Base-by-base conservation (phyloP, 2,329 filamentous ascomycete species). In the Cercospora brassicicola region DNA sequence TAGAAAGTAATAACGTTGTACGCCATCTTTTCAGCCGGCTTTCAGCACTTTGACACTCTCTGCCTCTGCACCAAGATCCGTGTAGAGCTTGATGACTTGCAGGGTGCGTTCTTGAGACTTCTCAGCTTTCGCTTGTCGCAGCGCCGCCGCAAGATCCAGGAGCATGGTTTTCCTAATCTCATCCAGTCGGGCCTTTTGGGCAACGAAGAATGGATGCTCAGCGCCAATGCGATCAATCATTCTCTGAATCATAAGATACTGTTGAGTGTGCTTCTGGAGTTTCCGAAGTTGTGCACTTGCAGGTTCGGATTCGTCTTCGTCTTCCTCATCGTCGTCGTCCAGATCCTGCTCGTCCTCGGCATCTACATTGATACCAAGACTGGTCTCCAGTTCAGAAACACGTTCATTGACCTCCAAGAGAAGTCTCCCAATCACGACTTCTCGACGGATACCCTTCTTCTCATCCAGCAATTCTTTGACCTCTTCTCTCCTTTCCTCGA, bases 361-460 rank as follows among this genome's bases (percentile, higher is more conserved):
- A 10, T 62, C 66, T 39, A 45, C 71, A 59, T 76, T 84, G 26
- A 92, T 81, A 56, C 88, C 85, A 28, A 94, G 79, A 36, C 83
- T 82, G 48, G 84, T 85, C 77, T 94, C 91, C 55, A 94, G 77
- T 64, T 86, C 85, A 5, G 82, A 81, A 42, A 93, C 75, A 64
- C 89, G 78, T 69, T 88, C 87, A 64, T 90, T 87, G 18, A 91
- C 80, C 77, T 93, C 91, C 30, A 94, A 77, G 81, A 94, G 84
- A 72, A 69, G 70, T 72, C 86, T 81, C n/a, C 85, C 88, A 10
- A 86, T 72, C 73, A 90, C 88, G 51, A 94, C 89, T 61, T 89
- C 84, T 11, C 81, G 80, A 67, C 88, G 84, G 4, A 94, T 85
- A n/a, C 76, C 81, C 69, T 84, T 86, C 76, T 94, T 87, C 78